A percentile compares a stretch with the other conserved stretches of the same genome.
phyloP scores from a whole-genome alignment of 345 rosid genomes.

The Fremontodendron californicum region DNA sequence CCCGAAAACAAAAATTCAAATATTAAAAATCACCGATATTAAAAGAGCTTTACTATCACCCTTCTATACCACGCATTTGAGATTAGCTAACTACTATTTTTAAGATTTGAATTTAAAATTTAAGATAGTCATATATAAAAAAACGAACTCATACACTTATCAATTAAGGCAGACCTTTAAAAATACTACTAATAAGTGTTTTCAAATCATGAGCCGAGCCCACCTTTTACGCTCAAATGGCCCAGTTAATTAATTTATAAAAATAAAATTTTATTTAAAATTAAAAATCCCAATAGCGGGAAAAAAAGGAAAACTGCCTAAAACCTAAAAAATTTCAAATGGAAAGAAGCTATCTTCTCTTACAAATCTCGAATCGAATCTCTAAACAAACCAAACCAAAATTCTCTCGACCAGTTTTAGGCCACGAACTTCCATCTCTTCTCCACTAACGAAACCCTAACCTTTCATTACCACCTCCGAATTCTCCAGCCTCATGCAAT shows the following conservation, averaged over 20 bases:
- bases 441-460: slow-evolving; percentile 68
- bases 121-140: too few relatives aligned
- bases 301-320: neutral
- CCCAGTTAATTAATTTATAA: neutral
- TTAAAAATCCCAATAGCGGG: neutral
- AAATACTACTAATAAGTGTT: too few relatives aligned
- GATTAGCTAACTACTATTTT: too few relatives aligned
- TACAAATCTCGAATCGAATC: slow-evolving; percentile 53
- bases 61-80: too few relatives aligned
- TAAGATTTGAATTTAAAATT: too few relatives aligned
- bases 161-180: too few relatives aligned
- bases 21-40: too few relatives aligned
- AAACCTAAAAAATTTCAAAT: slow-evolving; percentile 5
- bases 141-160: too few relatives aligned
- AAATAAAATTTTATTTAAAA: too few relatives aligned
- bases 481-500: slow-evolving; percentile 77
- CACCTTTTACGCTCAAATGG: neutral
- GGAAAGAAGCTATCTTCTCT: slow-evolving; percentile 57
- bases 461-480: slow-evolving; percentile 71
- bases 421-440: slow-evolving; percentile 59
- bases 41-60: too few relatives aligned
- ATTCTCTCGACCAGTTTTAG: slow-evolving; percentile 71
- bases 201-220: too few relatives aligned
- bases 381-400: slow-evolving; percentile 62
- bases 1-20: too few relatives aligned